Evolutionary conservation across 2,329 filamentous ascomycete species (phyloP).

Genomic region (Hymenoscyphus albidus): DNA sequence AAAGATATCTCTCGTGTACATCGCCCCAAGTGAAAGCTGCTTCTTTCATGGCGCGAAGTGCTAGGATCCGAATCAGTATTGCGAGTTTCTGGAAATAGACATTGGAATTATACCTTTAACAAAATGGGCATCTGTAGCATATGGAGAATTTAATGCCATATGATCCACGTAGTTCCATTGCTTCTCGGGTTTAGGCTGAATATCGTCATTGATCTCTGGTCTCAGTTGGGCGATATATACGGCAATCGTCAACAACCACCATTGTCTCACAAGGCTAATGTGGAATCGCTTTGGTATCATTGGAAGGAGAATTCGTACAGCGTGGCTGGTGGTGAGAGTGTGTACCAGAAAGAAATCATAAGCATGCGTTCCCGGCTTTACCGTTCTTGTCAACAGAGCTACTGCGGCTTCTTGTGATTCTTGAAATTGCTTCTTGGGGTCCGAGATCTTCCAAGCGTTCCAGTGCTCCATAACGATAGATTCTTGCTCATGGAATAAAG

Average conservation of each 20-base stretch:
- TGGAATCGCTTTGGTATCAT: constrained; percentile 71
- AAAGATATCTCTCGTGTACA: constrained; percentile 60
- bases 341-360: constrained; percentile 86
- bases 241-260: constrained; percentile 80
- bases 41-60: constrained; percentile 69
- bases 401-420: constrained; percentile 62
- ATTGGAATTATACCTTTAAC: constrained; percentile 64
- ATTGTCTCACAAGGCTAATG: constrained; percentile 70
- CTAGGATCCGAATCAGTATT: constrained; percentile 37
- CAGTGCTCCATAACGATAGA: constrained; percentile 77
- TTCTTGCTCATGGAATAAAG: constrained; percentile 66
- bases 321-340: constrained; percentile 80
- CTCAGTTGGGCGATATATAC: constrained; percentile 74
- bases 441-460: constrained; percentile 75
- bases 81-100: background rate
- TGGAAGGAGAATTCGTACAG: constrained; percentile 80
- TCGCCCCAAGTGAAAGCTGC: constrained; percentile 73
- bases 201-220: constrained; percentile 65
- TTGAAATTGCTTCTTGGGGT: constrained; percentile 71
- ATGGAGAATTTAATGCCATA: constrained; percentile 64
- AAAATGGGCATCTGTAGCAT: constrained; percentile 73
- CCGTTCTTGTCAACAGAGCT: constrained; percentile 59
- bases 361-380: constrained; percentile 52
- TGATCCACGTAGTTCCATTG: constrained; percentile 75
- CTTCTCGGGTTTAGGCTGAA: constrained; percentile 49